Evolutionary conservation across 305 asterid species (phyloP), one percentile per base, ranked within the genome.

Genomic region (Fraxinus angustifolia): DNA sequence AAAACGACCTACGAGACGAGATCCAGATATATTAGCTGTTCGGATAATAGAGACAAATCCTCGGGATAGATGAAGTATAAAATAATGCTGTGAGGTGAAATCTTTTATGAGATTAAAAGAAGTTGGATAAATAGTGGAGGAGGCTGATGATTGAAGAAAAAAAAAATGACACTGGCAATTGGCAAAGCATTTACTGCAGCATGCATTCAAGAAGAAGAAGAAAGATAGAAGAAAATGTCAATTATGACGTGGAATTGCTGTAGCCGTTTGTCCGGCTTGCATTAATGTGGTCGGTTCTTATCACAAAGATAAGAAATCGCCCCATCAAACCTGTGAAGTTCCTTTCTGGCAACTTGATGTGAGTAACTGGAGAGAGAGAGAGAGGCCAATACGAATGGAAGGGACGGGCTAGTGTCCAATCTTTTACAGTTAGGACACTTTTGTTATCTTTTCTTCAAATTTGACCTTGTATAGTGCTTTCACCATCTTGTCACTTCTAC

Each of bases 101-200:
- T 12, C 53, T 35, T 28, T 48, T 48, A 73, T 73, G 38, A 83
- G 81, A 74, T 62, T 17, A 23, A 8, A 68, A 31, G 81, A 76
- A 42, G 79, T 82, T 70, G 11, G 75, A 35, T 53, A 73, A 56
- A 45, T 62, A 60, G 38, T 65, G 82, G 86, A 76, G 78, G 88
- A 34, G 88, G 62, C 23, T 16, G 62, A 50, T 50, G 62, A 50
- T 82, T 88, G 88, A 67, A 75, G 78, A 79, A 79, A 78, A 48
- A 80, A 76, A 82, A 80, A 78, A 84, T 62, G 81, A 65, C 40
- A 65, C 31, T 67, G 60, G 48, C 11, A 35, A 65, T 17, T 67
- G 60, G 48, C 11, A 35, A 40, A 3, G 87, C 90, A 88, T 85
- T 85, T 81, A 85, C 79, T 81, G 73, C 84, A 10, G 67, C 85